phyloP scores from a whole-genome alignment of 2,329 filamentous ascomycete genomes.

The Apiospora phragmitis region DNA sequence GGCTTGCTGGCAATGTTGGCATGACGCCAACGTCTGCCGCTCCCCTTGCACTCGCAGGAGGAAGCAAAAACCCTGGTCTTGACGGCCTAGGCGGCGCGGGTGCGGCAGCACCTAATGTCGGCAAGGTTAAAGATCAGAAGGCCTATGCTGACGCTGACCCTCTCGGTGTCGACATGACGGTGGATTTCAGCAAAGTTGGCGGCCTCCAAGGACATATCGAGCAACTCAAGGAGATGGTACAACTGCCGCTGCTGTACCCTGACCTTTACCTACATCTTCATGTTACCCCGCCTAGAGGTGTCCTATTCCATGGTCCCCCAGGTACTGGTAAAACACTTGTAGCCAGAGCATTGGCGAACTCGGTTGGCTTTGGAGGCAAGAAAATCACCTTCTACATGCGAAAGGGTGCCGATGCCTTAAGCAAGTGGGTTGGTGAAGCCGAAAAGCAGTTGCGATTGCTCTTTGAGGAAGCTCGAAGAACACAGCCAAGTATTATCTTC shows the following conservation, averaged over 20 bases:
- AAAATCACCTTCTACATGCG: constrained; percentile 99
- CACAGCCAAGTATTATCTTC: constrained; percentile 98
- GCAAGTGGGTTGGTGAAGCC: constrained; percentile 98
- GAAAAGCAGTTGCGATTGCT: constrained; percentile 91
- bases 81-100: constrained; percentile 43
- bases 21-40: constrained; percentile 56
- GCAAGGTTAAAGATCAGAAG: constrained; percentile 91
- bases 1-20: constrained; percentile 59
- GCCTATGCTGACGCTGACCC: constrained; percentile 92
- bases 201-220: constrained; percentile 93
- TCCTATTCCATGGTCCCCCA: constrained; percentile 94
- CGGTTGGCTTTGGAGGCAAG: constrained; percentile 81
- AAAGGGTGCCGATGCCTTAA: constrained; percentile 94
- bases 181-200: constrained; percentile 93
- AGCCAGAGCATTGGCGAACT: constrained; percentile 88
- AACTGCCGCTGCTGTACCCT: constrained; percentile 88
- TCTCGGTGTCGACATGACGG: constrained; percentile 85
- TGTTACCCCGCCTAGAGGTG: constrained; percentile 90
- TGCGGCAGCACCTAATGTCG: constrained; percentile 71
- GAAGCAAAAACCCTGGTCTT: constrained; percentile 37
- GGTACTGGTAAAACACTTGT: constrained; percentile 98
- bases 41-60: constrained; percentile 42
- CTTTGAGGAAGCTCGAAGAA: constrained; percentile 94
- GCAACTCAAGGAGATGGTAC: constrained; percentile 98
- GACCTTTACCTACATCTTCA: constrained; percentile 91